Base-by-base conservation (phyloP, 2,329 filamentous ascomycete genomes). In the Fusarium compactum region DNA sequence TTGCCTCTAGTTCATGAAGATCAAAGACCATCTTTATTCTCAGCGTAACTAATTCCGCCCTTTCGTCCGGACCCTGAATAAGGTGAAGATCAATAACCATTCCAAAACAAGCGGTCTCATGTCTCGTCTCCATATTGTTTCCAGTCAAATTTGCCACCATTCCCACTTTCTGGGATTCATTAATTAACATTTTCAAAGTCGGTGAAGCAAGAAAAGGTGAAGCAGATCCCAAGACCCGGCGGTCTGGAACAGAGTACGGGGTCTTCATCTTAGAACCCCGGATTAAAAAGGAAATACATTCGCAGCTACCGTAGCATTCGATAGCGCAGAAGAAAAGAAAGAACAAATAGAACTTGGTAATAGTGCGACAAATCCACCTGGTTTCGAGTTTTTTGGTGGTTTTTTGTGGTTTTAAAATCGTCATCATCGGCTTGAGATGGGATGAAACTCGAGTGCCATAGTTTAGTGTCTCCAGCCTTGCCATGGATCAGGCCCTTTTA, bases 131-230 rank as follows among this genome's bases (percentile, higher is more conserved):
- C 48, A 65, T 62, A 41, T 34, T 58, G 22, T 29, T 50, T 69
- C 50, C 54, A 52, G 29, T 57, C 58, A 45, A 58, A 58, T 65
- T 70, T 74, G 70, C 72, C 72, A 74, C 70, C 58, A 69, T 62
- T 70, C 55, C 60, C 58, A 58, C 62, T 51, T 53, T 64, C 48
- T 56, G 29, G 50, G 48, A 50, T 38, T 38, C 34, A n/a, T 38
- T n/a, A 38, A 38, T 29, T 53, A 63, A 12, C 12, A 50, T 22
- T 8, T 34, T 50, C 25, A n/a, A 53, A 72, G 73, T 75, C 73
- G 73, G 73, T 74, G 73, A 73, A 68, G 62, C 25, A 62, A 24
- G 27, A 22, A 46, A 55, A 29, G 5, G 25, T 38, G 50, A 41
- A 43, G 34, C 32, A 52, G 24, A 41, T 14, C 32, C 24, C 24